These are phyloP conservation scores for Sugiyamaella qingdaonensis DNA, from an alignment of 805 yeast species.

Conservation along the genomic window DNA sequence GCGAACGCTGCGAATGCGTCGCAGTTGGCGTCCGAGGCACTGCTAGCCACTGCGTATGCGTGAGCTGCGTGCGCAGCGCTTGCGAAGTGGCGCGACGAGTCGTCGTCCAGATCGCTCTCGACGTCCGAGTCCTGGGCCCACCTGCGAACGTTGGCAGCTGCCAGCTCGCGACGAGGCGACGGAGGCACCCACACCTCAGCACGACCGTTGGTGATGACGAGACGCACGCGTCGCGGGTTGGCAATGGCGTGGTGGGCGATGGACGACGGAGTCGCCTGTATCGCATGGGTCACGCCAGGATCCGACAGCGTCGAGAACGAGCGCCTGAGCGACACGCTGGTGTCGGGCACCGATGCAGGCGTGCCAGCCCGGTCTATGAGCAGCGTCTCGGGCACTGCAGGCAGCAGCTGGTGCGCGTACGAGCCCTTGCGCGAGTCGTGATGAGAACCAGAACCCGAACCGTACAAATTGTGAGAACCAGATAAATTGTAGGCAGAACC, in stretches of 20 bases:
- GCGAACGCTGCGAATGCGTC: constrained; percentile 26
- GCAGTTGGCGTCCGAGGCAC: constrained; percentile 6
- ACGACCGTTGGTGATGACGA: constrained; percentile 10
- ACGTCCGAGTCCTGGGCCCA: constrained; percentile 13
- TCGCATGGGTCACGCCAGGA: constrained; percentile 2
- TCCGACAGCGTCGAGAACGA: constrained; percentile 8
- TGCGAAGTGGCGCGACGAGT: neutral
- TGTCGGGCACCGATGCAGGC: constrained; percentile 5
- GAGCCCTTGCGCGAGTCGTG: neutral
- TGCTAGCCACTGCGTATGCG: constrained; percentile 3
- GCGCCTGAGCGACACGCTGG: constrained; percentile 1
- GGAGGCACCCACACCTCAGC: constrained; percentile 7
- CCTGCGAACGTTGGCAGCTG: neutral
- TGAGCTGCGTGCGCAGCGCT: constrained; percentile 2
- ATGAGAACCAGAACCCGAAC: neutral
- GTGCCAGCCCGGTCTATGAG: neutral
- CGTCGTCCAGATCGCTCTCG: constrained; percentile 23
- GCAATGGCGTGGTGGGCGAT: neutral
- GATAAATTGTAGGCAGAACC: no score
- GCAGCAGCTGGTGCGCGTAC: neutral
- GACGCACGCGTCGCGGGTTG: neutral
- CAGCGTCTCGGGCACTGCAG: neutral
- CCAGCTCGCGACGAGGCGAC: neutral
- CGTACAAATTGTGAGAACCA: no score
- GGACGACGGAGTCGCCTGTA: neutral